A percentile compares a stretch with the other conserved stretches of the same genome.
These are phyloP conservation scores for Carallia brachiata DNA, from an alignment of 345 rosid species.

Conservation along the genomic window DNA sequence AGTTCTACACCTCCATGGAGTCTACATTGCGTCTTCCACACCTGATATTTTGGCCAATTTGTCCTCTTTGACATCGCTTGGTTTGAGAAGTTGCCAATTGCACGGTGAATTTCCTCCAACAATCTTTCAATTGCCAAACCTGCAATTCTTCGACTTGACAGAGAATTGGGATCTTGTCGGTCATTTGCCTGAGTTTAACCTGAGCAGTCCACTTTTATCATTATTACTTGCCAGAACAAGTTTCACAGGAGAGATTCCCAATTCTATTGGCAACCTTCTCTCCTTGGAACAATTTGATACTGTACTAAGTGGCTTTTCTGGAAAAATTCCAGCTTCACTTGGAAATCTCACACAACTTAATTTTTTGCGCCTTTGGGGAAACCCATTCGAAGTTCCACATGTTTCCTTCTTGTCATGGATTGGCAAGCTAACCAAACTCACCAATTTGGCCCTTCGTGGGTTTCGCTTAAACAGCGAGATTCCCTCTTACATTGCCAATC, in stretches of 20 bases:
- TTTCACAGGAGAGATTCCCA: not conserved
- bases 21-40: not conserved
- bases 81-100: not conserved
- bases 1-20: not conserved
- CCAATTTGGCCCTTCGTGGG: too few species aligned
- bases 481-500: too few species aligned
- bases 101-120: not conserved
- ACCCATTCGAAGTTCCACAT: too few species aligned
- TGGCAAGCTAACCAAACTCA: too few species aligned
- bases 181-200: not conserved
- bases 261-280: not conserved
- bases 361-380: too few species aligned
- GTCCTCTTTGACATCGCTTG: not conserved
- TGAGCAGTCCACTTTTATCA: not conserved
- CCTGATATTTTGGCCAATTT: constrained; percentile 1
- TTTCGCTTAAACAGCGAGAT: too few species aligned
- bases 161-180: not conserved
- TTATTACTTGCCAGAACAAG: not conserved
- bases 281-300: not conserved
- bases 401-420: too few species aligned
- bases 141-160: not conserved
- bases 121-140: not conserved
- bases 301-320: not conserved
- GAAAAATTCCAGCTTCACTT: not conserved
- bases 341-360: too few species aligned